Percentiles rank a stretch among this genome's conserved stretches.
Evolutionary conservation across 495 filamentous ascomycete genomes (phyloP).

Genomic region (Glutinoglossum americanum): DNA sequence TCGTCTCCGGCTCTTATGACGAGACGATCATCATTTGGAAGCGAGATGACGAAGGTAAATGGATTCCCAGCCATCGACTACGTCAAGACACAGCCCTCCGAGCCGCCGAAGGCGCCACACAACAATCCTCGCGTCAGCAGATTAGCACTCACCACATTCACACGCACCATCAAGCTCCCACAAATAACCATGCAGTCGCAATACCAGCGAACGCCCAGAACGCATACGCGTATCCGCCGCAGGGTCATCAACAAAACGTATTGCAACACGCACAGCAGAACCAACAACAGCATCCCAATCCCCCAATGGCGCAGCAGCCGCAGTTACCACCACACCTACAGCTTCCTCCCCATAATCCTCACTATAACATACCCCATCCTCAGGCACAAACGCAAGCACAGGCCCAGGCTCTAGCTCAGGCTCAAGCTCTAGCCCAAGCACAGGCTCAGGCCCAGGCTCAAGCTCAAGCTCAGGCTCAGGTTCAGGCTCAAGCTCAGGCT

Average conservation of each 20-base stretch:
- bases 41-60: constrained; percentile 57
- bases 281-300: background rate
- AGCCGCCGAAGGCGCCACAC: constrained; percentile 17
- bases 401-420: background rate
- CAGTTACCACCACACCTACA: background rate
- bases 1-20: constrained; percentile 90
- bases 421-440: too few species aligned
- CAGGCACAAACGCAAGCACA: background rate
- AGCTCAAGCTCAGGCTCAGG: background rate
- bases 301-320: background rate
- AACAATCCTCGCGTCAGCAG: constrained; percentile 7
- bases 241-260: background rate
- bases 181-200: background rate
- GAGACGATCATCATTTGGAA: constrained; percentile 90
- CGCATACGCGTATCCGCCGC: background rate
- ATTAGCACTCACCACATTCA: too few species aligned
- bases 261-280: background rate
- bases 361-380: too few species aligned
- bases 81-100: constrained; percentile 40
- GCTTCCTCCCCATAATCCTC: background rate
- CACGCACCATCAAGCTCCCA: background rate
- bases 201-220: background rate
- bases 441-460: too few species aligned
- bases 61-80: constrained; percentile 50
- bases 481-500: constrained; percentile 1